Base-by-base conservation (phyloP, 768 basidiomycete genomes). In the Tylopilus intermedius region DNA sequence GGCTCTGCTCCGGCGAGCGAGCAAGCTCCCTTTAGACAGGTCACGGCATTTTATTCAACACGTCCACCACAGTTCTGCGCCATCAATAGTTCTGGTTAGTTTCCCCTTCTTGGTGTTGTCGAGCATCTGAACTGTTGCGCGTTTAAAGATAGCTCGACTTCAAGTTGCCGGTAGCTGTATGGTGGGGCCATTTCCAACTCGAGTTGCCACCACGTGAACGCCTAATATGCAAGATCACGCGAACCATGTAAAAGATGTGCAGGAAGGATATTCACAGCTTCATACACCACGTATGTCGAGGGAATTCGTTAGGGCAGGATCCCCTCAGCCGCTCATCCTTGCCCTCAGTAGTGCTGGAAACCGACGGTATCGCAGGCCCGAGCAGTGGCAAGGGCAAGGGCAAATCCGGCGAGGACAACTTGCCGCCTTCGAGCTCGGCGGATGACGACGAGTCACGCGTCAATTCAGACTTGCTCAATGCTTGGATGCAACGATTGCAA, bases 401-500 rank as follows among this genome's bases (percentile, higher is more conserved):
- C 13, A 50, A 59, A 37, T 37, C 60, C 30, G 15, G 22, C 30
- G 18, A 10, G 6, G 38, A 8, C 7, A 46, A 44, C 37, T n/a
- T 13, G 6, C 55, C 41, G n/a, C 2, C 55, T 39, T 18, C 56
- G 2, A 29, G 26, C 18, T 15, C 57, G 15, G 15, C 35, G 1
- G 43, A 54, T 4, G 51, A 58, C 8, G 50, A 49, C 2, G 56
- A 67, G 5, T 10, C 57, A 13, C 47, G 51, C 35, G 8, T 39
- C 39, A 48, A 56, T 3, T 56, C 67, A 1, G 57, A 63, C 13
- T 32, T 71, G 4, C 29, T 69, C 10, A 51, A 33, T 18, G 49
- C 45, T 7, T 69, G 67, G 67, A 64, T 39, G 53, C 55, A 65
- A 14, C 59, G 66, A 4, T 22, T 69, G 14, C 69, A 71, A 43